Evolutionary conservation across 305 asterid species (phyloP), one percentile per base, ranked within the genome.

Genomic region (Rubia tinctorum): DNA sequence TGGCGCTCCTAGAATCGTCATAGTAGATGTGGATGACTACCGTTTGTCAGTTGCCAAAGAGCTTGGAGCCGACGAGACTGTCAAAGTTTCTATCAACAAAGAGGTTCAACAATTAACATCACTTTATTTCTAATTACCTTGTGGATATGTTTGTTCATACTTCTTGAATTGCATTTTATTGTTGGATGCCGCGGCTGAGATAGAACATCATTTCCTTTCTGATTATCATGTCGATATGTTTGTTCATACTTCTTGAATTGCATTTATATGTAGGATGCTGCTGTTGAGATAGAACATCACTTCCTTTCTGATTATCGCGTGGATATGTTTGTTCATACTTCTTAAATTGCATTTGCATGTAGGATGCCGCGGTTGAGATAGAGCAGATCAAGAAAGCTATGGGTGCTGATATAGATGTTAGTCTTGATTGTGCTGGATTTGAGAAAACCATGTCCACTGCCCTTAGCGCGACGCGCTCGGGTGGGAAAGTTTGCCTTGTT

Each of bases 401-500:
- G 96, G 95, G 90, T 17, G 86, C 73, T 71, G 80, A 68, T 56
- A 75, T 92, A 9, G 84, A 87, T 69, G 81, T 86, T 72, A 84
- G 80, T 69, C 84, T 92, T 20, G 98, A 92, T 80, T 92, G 98
- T 78, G 98, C 92, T 5, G 96, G 98, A 39, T 90, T 90, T 68
- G 84, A 73, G 71, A 90, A 92, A 77, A 92, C 98, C 39, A 90
- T 92, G 98, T 80, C 95, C 13, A 90, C 95, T 0, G 96, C 95
- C 39, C 88, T 92, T 43, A 85, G 86, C 14, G 96, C 93, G 12
- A 92, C 96, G 47, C 78, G 83, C 44, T 73, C 95, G 0, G 96
- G 98, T 55, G 96, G 98, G 17, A 88, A 82, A 78, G 96, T 92
- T 79, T 90, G 98, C 84, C 89, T 92, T n/a, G 95, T 92, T 3